Evolutionary conservation across 2,329 filamentous ascomycete species (phyloP).

Genomic region (Cytospora piceae): DNA sequence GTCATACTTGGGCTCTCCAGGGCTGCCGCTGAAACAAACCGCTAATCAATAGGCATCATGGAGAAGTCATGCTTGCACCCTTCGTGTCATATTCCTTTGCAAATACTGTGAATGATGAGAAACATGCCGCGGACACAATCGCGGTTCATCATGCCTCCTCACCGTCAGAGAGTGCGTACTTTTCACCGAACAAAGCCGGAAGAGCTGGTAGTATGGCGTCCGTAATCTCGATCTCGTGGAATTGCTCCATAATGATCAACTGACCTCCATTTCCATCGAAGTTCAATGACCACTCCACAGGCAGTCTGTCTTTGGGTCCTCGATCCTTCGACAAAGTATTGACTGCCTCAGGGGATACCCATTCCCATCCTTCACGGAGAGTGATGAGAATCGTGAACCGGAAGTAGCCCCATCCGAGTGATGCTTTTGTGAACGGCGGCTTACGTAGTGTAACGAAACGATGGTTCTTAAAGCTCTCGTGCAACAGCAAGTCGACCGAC

Average conservation of each 20-base stretch:
- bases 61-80: no score
- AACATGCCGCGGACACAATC: background rate
- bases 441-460: constrained; percentile 19
- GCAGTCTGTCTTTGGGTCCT: constrained; percentile 9
- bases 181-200: background rate
- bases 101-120: background rate
- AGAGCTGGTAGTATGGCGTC: constrained; percentile 14
- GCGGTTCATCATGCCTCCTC: background rate
- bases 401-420: constrained; percentile 19
- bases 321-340: background rate
- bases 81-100: background rate
- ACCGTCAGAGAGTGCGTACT: background rate
- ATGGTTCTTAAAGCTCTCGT: constrained; percentile 6
- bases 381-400: constrained; percentile 12
- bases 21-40: no score
- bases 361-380: constrained; percentile 20
- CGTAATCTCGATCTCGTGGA: background rate
- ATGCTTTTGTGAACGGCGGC: constrained; percentile 19
- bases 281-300: constrained; percentile 6
- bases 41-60: no score
- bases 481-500: constrained; percentile 20
- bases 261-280: constrained; percentile 9
- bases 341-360: constrained; percentile 1
- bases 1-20: no score
- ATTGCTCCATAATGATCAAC: background rate